A percentile compares a stretch with the other conserved stretches of the same genome.
Evolutionary conservation across 768 basidiomycete species (phyloP).

Genomic region (Saitozyma sp.): DNA sequence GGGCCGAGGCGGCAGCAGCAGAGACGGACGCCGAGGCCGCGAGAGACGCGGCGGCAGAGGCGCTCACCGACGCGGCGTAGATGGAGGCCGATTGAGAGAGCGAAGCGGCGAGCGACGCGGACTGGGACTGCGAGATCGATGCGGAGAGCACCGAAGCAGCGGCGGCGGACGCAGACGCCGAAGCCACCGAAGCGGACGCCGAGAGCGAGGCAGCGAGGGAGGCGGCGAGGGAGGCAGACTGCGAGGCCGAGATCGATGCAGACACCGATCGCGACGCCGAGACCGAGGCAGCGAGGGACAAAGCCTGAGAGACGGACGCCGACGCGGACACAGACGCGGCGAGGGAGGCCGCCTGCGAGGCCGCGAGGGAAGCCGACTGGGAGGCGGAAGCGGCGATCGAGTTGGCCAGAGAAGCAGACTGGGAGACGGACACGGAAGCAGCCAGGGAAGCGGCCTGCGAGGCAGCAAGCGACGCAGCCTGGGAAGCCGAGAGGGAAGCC

Average conservation of each 20-base stretch:
- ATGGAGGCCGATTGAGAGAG: too few relatives aligned
- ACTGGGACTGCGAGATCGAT: slow-evolving; percentile 1
- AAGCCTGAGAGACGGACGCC: too few relatives aligned
- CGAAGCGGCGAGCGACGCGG: background rate
- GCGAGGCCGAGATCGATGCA: too few relatives aligned
- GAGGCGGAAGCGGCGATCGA: background rate
- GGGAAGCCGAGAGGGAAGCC: slow-evolving; percentile 2
- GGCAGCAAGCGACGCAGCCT: background rate
- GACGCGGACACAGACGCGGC: slow-evolving; percentile 5
- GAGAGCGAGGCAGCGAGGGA: background rate
- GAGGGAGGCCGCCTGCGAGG: background rate
- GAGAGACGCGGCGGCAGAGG: background rate
- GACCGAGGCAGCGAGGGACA: too few relatives aligned
- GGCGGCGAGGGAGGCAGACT: too few relatives aligned
- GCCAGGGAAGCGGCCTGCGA: background rate
- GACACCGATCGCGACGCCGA: too few relatives aligned
- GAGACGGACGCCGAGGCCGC: slow-evolving; percentile 5
- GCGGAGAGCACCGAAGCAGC: background rate
- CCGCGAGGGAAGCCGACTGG: background rate
- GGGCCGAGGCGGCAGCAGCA: slow-evolving; percentile 8
- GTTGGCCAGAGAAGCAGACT: slow-evolving; percentile 1
- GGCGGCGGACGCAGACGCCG: background rate
- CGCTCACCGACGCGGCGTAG: background rate
- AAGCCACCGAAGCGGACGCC: background rate
- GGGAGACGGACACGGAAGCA: background rate